Evolutionary conservation across 2,329 filamentous ascomycete genomes (phyloP), one percentile per base, ranked within the genome.

Genomic region (Epichloe aotearoae): DNA sequence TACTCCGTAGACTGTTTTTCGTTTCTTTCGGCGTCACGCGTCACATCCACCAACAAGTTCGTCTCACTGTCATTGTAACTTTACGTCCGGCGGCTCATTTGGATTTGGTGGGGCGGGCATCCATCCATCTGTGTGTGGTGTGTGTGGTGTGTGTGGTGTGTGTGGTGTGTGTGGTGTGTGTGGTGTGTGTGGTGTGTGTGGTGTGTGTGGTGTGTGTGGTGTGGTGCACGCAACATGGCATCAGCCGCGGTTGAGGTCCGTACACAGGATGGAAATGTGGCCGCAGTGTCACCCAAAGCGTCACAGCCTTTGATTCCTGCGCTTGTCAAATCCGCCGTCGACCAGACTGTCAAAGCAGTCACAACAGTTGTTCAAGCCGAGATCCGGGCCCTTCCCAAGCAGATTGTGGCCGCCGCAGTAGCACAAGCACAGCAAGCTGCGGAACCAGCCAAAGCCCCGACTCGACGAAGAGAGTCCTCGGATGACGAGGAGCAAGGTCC

Each of bases 321-420:
- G n/a, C 19, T 53, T n/a, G 23, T 50, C 33, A 53, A 53, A 40
- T 53, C 39, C 6, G 52, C 52, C 20, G 52, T 53, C 23, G 52
- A 53, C 39, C 50, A 53, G 44, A 38, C 44, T 8, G 50, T 52
- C 33, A 52, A 52, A 47, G 50, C 52, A 20, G 50, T 52, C 26
- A 52, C 47, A n/a, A 38, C 42, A 20, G 50, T 53, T 26, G 50
- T 53, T 15, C 52, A 52, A 14, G 42, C 50, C 30, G 52, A 53
- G 20, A 51, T 53, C 14, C 52, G 49, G n/a, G 52, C 52, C 15
- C 43, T 53, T 12, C 52, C 52, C 2, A 51, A 44, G 38, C 52
- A 51, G 34, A 41, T 53, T 5, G 46, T 51, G 37, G 46, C 52
- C 12, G 46, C 52, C 10, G 52, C 49, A 12, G 44, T 45, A 41